Evolutionary conservation across 2,329 filamentous ascomycete species (phyloP).

Genomic region (Rhexocercosporidium sp.): DNA sequence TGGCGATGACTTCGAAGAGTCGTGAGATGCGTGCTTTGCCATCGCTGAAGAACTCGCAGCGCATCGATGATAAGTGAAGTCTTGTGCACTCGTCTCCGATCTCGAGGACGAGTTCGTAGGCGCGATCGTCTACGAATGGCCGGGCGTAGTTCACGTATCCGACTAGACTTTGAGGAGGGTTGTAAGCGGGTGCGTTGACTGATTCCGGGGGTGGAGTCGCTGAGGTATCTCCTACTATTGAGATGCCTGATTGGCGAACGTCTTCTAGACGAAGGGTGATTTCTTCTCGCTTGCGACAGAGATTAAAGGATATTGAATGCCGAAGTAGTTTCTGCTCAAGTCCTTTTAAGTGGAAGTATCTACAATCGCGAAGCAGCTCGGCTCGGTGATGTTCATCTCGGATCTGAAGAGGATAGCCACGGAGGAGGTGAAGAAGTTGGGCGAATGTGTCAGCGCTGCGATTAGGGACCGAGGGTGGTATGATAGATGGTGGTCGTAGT

Average conservation of each 20-base stretch:
- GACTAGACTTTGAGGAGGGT: constrained; percentile 33
- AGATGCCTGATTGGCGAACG: constrained; percentile 84
- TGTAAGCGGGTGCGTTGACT: constrained; percentile 41
- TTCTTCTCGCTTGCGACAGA: constrained; percentile 69
- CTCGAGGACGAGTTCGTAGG: constrained; percentile 80
- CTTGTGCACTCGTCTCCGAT: constrained; percentile 71
- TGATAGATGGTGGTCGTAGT: constrained; percentile 84
- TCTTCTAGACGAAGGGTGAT: constrained; percentile 83
- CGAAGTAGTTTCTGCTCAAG: constrained; percentile 87
- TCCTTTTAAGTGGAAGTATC: constrained; percentile 92
- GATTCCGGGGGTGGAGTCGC: constrained; percentile 38
- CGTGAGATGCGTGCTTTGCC: constrained; percentile 72
- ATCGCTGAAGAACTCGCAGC: constrained; percentile 76
- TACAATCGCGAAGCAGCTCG: constrained; percentile 81
- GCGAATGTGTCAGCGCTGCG: constrained; percentile 84
- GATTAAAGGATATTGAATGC: constrained; percentile 77
- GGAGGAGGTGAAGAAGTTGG: constrained; percentile 80
- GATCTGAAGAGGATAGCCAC: constrained; percentile 83
- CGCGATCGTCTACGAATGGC: constrained; percentile 79
- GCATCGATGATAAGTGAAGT: constrained; percentile 58
- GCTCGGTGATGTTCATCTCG: constrained; percentile 76
- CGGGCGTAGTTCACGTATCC: constrained; percentile 80
- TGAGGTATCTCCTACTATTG: constrained; percentile 58
- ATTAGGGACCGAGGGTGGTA: constrained; percentile 80
- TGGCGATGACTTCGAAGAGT: constrained; percentile 80